phyloP scores from a whole-genome alignment of 169 alveolate genomes.

The Plasmodium vinckei region DNA sequence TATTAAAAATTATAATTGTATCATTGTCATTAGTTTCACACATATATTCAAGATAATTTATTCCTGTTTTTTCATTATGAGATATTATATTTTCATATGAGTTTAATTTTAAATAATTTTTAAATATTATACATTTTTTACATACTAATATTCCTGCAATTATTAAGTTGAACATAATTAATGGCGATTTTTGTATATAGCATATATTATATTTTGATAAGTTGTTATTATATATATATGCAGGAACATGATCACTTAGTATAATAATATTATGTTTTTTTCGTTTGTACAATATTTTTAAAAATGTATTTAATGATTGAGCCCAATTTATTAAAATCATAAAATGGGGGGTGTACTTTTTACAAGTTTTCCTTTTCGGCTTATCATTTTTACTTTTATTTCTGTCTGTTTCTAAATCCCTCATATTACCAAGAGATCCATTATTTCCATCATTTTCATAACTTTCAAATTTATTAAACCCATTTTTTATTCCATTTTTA shows the following conservation, averaged over 20 bases:
- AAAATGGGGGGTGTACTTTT: conserved; percentile 4
- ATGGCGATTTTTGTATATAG: conserved; percentile 73
- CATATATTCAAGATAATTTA: conserved; percentile 67
- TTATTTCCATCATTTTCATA: not conserved
- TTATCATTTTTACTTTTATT: not conserved
- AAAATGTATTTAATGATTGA: conserved; percentile 55
- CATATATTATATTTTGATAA: conserved; percentile 54
- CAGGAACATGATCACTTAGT: conserved; percentile 70
- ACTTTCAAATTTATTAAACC: too few species aligned
- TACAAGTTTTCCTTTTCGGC: not conserved
- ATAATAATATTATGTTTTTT: conserved; percentile 48
- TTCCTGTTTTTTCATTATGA: conserved; percentile 43
- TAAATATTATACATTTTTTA: conserved; percentile 63
- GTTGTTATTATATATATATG: conserved; percentile 57
- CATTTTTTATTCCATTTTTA: not conserved
- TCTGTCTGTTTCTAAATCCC: not conserved
- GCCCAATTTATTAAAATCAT: conserved; percentile 65
- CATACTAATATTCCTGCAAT: conserved; percentile 59
- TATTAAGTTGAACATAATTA: conserved; percentile 29
- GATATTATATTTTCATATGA: conserved; percentile 64
- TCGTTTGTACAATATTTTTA: conserved; percentile 31
- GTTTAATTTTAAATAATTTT: conserved; percentile 66
- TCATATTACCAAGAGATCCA: not conserved
- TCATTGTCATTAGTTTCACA: conserved; percentile 69
- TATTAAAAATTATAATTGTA: conserved; percentile 48